Percentiles rank a stretch among this genome's conserved stretches.
These are phyloP conservation scores for Heterobasidion annosum DNA, from an alignment of 1,284 basidiomycete genomes.

Conservation along the genomic window DNA sequence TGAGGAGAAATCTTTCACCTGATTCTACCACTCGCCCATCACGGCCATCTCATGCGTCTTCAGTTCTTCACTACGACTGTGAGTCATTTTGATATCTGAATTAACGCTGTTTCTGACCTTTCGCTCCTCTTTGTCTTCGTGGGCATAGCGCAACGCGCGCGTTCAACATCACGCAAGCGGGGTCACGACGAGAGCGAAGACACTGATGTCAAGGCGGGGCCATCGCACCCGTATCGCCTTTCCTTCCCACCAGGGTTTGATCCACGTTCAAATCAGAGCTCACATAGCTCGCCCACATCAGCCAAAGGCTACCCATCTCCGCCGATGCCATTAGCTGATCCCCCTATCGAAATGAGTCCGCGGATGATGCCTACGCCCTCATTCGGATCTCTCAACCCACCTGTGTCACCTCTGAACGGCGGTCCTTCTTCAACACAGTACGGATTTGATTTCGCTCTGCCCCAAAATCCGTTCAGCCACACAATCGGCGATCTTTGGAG, in stretches of 20 bases:
- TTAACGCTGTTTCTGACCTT: conserved; percentile 13
- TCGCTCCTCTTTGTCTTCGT: conserved; percentile 12
- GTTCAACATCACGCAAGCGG: conserved; percentile 67
- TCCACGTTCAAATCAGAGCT: conserved; percentile 34
- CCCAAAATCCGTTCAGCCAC: conserved; percentile 7
- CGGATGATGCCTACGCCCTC: conserved; percentile 9
- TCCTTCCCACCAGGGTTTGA: conserved; percentile 12
- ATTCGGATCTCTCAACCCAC: conserved; percentile 9
- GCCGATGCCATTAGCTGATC: conserved; percentile 34
- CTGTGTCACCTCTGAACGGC: conserved; percentile 20
- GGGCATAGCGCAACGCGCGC: conserved; percentile 44
- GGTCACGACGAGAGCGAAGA: conserved; percentile 54
- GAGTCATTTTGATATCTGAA: conserved; percentile 19
- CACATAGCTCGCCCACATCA: conserved; percentile 71
- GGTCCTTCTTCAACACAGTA: conserved; percentile 26
- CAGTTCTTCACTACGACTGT: conserved; percentile 61
- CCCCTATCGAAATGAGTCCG: conserved; percentile 16
- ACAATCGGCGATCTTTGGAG: conserved; percentile 1
- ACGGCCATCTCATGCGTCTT: conserved; percentile 49
- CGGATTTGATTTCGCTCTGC: conserved; percentile 10
- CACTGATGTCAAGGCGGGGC: conserved; percentile 25
- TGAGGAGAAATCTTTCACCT: conserved; percentile 47
- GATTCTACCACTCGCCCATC: conserved; percentile 48
- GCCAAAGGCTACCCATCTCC: conserved; percentile 58
- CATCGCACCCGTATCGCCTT: conserved; percentile 23